Evolutionary conservation across 495 filamentous ascomycete species (phyloP).

Genomic region (Penicillium roqueforti): DNA sequence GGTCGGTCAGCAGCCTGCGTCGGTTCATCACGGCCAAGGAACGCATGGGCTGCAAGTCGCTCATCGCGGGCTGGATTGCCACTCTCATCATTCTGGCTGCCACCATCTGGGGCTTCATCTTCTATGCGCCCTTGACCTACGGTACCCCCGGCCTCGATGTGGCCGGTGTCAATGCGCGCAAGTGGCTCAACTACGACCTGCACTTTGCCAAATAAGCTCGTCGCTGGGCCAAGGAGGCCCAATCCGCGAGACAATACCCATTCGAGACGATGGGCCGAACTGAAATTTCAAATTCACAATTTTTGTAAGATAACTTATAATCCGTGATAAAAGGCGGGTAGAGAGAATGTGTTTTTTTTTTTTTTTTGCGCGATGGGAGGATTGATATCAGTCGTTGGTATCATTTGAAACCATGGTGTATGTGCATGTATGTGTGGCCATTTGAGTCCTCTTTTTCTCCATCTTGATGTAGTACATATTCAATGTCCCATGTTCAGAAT

Average conservation of each 20-base stretch:
- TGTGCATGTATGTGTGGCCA: slow-evolving; percentile 3
- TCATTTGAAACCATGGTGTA: neutral
- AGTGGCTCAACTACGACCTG: slow-evolving; percentile 95
- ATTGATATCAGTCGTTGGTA: neutral
- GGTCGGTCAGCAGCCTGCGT: slow-evolving; percentile 18
- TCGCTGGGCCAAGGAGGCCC: neutral
- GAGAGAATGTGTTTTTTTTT: neutral
- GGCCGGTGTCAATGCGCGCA: slow-evolving; percentile 74
- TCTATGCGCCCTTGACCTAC: slow-evolving; percentile 93
- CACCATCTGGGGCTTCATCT: slow-evolving; percentile 77
- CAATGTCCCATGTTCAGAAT: neutral
- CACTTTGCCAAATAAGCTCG: slow-evolving; percentile 89
- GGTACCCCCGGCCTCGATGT: slow-evolving; percentile 87
- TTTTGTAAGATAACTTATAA: slow-evolving; percentile 8
- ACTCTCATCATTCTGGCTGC: slow-evolving; percentile 60
- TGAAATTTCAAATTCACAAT: slow-evolving; percentile 3
- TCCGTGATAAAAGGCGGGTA: neutral
- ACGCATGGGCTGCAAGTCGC: slow-evolving; percentile 72
- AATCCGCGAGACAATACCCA: neutral
- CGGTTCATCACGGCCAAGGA: slow-evolving; percentile 68
- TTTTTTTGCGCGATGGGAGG: neutral
- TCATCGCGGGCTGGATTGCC: slow-evolving; percentile 75
- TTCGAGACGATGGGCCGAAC: neutral
- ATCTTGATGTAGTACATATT: neutral
- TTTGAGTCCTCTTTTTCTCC: neutral